These are phyloP conservation scores for Naegleria fowleri DNA, from an alignment of 208 protist genomes.

Conservation along the genomic window DNA sequence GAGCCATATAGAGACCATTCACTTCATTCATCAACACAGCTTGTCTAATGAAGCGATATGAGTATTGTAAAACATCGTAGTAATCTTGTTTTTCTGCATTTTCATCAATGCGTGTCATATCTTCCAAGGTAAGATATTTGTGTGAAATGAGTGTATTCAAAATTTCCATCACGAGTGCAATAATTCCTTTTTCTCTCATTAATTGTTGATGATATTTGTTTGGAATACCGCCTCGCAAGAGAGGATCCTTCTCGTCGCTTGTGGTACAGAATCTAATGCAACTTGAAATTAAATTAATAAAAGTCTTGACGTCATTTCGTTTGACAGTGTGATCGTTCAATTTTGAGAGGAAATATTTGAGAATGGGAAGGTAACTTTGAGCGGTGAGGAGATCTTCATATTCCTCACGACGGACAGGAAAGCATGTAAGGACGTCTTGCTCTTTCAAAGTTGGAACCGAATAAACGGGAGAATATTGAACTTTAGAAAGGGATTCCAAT, in stretches of 20 bases:
- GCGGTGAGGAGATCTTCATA: background rate
- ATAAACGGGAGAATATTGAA: background rate
- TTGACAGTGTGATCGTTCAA: background rate
- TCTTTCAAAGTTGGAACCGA: background rate
- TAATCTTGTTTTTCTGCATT: background rate
- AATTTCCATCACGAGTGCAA: background rate
- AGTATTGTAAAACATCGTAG: background rate
- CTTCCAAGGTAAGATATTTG: background rate
- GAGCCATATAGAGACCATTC: background rate
- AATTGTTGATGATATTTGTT: background rate
- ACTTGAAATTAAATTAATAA: background rate
- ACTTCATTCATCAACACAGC: background rate
- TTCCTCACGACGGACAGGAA: background rate
- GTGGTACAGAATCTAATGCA: conserved; percentile 12
- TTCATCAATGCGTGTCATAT: background rate
- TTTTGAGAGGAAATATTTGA: background rate
- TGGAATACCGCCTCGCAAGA: background rate
- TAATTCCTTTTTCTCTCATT: background rate
- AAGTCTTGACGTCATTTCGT: background rate
- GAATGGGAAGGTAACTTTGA: background rate
- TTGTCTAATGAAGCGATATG: background rate
- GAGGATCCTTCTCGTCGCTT: background rate
- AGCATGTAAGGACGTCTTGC: background rate
- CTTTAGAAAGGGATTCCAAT: background rate
- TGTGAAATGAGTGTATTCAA: background rate